Evolutionary conservation across 768 basidiomycete species (phyloP).

Genomic region (Hericium erinaceus): DNA sequence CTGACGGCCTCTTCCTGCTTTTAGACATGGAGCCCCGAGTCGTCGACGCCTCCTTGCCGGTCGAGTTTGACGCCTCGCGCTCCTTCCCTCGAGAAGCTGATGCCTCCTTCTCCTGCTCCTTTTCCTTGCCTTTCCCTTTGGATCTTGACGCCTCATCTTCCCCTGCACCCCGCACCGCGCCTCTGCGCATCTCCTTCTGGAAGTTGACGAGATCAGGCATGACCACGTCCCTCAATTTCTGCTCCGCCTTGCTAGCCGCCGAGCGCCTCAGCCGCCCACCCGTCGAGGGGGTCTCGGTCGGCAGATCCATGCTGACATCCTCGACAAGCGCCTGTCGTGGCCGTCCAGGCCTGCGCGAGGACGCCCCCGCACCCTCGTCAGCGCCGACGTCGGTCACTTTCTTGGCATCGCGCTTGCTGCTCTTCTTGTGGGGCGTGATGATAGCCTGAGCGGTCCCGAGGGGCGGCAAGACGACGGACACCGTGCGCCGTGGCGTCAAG

Average conservation of each 20-base stretch:
- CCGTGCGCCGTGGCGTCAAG: constrained; percentile 1
- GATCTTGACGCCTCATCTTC: constrained; percentile 13
- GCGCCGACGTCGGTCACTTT: background rate
- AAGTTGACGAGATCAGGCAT: constrained; percentile 74
- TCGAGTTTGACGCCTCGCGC: constrained; percentile 9
- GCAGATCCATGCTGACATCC: constrained; percentile 13
- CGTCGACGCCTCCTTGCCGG: constrained; percentile 8
- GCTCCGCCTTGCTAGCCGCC: constrained; percentile 45
- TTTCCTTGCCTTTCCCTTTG: constrained; percentile 16
- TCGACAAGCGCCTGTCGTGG: constrained; percentile 8
- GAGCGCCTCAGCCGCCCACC: constrained; percentile 26
- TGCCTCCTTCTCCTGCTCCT: background rate
- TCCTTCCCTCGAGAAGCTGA: constrained; percentile 2
- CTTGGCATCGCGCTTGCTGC: constrained; percentile 3
- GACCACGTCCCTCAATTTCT: constrained; percentile 38
- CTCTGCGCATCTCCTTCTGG: constrained; percentile 52
- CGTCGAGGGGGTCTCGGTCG: constrained; percentile 7
- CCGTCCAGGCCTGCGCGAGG: background rate
- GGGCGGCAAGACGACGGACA: constrained; percentile 12
- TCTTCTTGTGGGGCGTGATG: background rate
- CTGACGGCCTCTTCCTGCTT: constrained; percentile 21
- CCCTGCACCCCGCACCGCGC: constrained; percentile 19
- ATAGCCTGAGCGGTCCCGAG: constrained; percentile 2
- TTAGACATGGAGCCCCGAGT: constrained; percentile 1
- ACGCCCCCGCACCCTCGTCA: background rate